Conservation (phyloP, 768 basidiomycete species). For the Xerocomellus intermedius region DNA sequence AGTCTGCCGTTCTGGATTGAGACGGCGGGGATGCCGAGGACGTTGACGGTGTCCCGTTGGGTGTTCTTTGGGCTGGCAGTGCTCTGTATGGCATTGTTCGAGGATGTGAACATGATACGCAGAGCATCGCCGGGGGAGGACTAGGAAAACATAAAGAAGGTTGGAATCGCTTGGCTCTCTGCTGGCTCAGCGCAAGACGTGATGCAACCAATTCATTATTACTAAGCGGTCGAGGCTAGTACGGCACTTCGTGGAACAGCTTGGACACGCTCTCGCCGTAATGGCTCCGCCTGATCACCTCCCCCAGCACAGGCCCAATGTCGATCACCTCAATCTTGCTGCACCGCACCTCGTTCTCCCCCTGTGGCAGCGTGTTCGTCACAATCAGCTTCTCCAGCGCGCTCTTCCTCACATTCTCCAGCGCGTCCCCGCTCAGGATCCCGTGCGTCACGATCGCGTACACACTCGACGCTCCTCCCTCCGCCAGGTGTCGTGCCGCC, state of each 20-base stretch:
- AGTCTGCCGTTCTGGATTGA: slow-evolving; percentile 67
- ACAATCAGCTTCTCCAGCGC: slow-evolving; percentile 92
- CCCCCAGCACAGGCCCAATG: slow-evolving; percentile 91
- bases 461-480: slow-evolving; percentile 83
- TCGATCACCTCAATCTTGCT: slow-evolving; percentile 90
- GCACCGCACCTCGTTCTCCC: slow-evolving; percentile 67
- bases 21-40: slow-evolving; percentile 75
- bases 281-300: slow-evolving; percentile 93
- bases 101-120: slow-evolving; percentile 33
- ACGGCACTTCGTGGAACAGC: slow-evolving; percentile 87
- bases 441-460: slow-evolving; percentile 97
- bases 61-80: slow-evolving; percentile 22
- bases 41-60: slow-evolving; percentile 60
- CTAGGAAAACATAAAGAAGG: slow-evolving; percentile 21
- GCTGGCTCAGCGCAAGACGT: not conserved
- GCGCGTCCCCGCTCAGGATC: slow-evolving; percentile 87
- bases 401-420: slow-evolving; percentile 68
- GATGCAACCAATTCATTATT: slow-evolving; percentile 6
- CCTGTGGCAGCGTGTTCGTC: slow-evolving; percentile 96
- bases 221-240: slow-evolving; percentile 43
- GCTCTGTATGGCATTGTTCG: slow-evolving; percentile 32
- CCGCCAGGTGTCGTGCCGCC: slow-evolving; percentile 83
- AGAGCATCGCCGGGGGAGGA: slow-evolving; percentile 32
- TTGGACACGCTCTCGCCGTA: slow-evolving; percentile 95
- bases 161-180: not conserved